A percentile compares a stretch with the other conserved stretches of the same genome.
Evolutionary conservation across 495 filamentous ascomycete genomes (phyloP).

Genomic region (Talaromyces nanjingensis): DNA sequence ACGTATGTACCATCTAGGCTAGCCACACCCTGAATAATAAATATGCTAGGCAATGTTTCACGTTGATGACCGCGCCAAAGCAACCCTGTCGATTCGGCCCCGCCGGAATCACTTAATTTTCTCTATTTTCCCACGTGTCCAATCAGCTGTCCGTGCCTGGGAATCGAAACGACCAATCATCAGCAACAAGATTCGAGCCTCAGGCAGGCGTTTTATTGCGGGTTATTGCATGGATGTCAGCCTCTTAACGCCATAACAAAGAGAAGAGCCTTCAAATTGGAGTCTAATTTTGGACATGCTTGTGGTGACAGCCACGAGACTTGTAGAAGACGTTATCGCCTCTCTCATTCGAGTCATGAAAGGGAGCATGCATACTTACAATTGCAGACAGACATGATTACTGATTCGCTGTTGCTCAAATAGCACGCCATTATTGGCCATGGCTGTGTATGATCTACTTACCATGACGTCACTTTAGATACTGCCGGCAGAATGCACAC

Average conservation of each 20-base stretch:
- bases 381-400: not conserved
- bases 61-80: not conserved
- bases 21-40: not conserved
- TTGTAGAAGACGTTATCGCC: too few species aligned
- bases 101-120: not conserved
- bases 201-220: not conserved
- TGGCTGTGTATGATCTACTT: not conserved
- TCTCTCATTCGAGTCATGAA: too few species aligned
- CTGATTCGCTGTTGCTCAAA: not conserved
- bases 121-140: not conserved
- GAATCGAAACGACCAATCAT: not conserved
- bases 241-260: too few species aligned
- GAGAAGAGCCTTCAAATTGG: too few species aligned
- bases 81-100: not conserved
- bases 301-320: too few species aligned
- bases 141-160: not conserved
- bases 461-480: not conserved
- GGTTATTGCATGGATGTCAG: not conserved
- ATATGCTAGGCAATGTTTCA: not conserved
- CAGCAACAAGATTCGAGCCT: not conserved
- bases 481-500: not conserved
- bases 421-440: too few species aligned
- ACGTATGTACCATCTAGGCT: not conserved
- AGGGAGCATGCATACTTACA: too few species aligned
- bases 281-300: too few species aligned